These are phyloP conservation scores for Entrophospora sp. DNA, from an alignment of 192 early-diverging fungal genomes.

Conservation along the genomic window DNA sequence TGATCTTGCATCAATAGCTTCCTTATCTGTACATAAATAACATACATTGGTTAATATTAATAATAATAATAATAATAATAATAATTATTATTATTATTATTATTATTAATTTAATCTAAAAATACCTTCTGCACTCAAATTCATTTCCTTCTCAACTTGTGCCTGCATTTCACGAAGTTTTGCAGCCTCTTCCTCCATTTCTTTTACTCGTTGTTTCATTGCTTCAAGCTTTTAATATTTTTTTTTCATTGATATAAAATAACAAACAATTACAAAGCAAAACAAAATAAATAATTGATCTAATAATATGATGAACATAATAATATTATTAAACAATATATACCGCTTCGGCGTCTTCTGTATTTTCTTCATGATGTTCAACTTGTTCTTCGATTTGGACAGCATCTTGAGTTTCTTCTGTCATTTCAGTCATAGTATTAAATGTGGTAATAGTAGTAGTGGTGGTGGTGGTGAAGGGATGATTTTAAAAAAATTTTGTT, in stretches of 20 bases:
- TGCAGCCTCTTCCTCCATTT: conserved; percentile 78
- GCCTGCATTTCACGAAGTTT: conserved; percentile 72
- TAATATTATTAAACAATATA: neutral
- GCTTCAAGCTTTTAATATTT: conserved; percentile 43
- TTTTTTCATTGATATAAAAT: neutral
- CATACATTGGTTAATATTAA: too few species aligned
- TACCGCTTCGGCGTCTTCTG: conserved; percentile 23
- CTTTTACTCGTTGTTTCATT: conserved; percentile 66
- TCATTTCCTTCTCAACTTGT: conserved; percentile 66
- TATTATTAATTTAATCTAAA: too few species aligned
- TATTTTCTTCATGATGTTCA: conserved; percentile 6
- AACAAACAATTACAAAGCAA: neutral
- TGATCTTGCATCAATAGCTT: conserved; percentile 76
- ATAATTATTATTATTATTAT: too few species aligned
- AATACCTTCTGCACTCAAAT: conserved; percentile 43
- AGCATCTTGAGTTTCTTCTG: conserved; percentile 5
- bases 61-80: too few species aligned
- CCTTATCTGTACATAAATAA: conserved; percentile 38
- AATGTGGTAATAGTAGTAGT: neutral
- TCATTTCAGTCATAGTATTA: too few species aligned
- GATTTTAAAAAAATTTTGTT: neutral
- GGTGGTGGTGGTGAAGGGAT: neutral
- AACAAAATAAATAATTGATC: neutral
- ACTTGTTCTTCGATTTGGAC: neutral
- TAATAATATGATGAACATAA: neutral